Base-by-base conservation (phyloP, 2,329 filamentous ascomycete species). In the Penicillium sp. region DNA sequence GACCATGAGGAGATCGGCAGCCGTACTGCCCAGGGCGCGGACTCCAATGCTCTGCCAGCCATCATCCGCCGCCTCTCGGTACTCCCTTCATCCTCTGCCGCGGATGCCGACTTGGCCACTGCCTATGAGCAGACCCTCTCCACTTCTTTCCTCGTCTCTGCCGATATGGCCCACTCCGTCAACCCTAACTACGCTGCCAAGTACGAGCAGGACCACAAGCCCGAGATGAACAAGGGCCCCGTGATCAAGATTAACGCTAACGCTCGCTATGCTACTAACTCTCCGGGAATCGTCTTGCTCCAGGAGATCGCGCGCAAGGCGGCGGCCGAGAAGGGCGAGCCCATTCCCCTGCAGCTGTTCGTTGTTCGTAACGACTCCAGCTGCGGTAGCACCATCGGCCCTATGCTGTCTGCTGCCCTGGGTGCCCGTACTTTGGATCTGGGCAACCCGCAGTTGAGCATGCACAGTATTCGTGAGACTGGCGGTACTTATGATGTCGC, bases 191-290 rank as follows among this genome's bases (percentile, higher is more conserved):
- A 97, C 75, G 84, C 88, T 4, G 87, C 80, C 67, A 98, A 98
- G 78, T 96, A 98, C 78, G 95, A 99, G 79, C 78, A 87, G 37
- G 90, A 91, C 68, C 95, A 99, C 79, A 87, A 91, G 65, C 95
- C 95, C 5, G 89, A 93, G 77, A 96, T 99, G 85, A 99, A 99
- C 83, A 91, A 92, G 76, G 95, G 95, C 53, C 91, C 91, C 4
- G 94, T 98, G 47, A 92, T 99, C 82, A 99, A 99, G 81, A 85
- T 99, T 82, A 99, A 99, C 74, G 95, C 95, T 63, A 99, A 98
- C 76, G 92, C 95, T 67, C 89, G 93, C 62, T 99, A 99, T 78
- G 92, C 94, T 33, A 99, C 95, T 55, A 98, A 97, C 81, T 91
- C 92, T 0, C 95, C 95, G 1, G 95, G 95, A 37, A 96, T 98